Conservation (phyloP, 306 rosid species). For the Lathyrus sativus region DNA sequence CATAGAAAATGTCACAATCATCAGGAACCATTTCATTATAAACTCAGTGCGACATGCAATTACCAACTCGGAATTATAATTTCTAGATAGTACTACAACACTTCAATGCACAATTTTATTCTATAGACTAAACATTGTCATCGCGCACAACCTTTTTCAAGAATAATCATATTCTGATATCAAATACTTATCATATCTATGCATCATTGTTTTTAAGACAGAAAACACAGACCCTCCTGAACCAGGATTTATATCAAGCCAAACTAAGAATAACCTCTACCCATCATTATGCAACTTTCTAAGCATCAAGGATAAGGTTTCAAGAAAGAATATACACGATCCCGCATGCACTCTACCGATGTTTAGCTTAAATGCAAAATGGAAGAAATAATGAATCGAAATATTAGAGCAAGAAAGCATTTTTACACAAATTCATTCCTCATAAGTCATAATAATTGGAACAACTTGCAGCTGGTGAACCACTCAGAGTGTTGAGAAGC, state of each 20-base stretch:
- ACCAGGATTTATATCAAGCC: neutral
- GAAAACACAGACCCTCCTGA: constrained; percentile 7
- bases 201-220: neutral
- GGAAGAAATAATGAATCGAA: constrained; percentile 23
- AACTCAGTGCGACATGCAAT: neutral
- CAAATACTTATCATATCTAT: neutral
- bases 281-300: neutral
- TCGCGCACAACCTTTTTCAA: neutral
- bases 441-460: neutral
- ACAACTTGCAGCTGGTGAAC: constrained; percentile 2
- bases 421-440: neutral
- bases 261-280: constrained; percentile 15
- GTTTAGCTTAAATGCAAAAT: constrained; percentile 14
- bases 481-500: constrained; percentile 23
- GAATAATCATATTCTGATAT: neutral
- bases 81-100: neutral
- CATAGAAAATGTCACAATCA: neutral
- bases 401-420: constrained; percentile 7
- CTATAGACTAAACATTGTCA: neutral
- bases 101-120: neutral
- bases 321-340: neutral
- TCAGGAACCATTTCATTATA: neutral
- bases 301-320: neutral
- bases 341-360: neutral
- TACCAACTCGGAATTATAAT: neutral